Evolutionary conservation across 1,284 basidiomycete genomes (phyloP), one percentile per base, ranked within the genome.

Genomic region (Microbotryum lychnidis-dioicae): DNA sequence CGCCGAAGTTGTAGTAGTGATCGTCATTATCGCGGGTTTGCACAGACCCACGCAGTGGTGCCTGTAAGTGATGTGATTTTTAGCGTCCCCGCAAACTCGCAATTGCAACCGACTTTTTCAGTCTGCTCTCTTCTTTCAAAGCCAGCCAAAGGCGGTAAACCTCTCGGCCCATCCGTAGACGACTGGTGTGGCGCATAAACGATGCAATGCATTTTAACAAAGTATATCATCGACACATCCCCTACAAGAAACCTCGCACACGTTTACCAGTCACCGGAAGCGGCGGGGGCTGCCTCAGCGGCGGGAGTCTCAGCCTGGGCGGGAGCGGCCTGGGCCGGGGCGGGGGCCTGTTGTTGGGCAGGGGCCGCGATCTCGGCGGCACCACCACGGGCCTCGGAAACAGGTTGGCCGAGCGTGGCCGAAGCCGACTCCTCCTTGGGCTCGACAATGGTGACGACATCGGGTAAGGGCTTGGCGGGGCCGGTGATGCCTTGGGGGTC

Each of bases 381-480:
- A 37, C 63, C 66, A 53, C 59, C 61, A 55, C 66, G 67, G 54
- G 65, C 60, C 66, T 70, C 67, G 27, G 67, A 68, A 49, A 62
- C 57, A 44, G 67, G 67, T 55, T 62, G 62, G 47, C 55, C 47
- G 50, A 58, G 56, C 47, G 48, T 59, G 51, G 65, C 61, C 23
- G 54, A 46, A 49, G 77, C 74, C 63, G 76, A 76, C 76, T 82
- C 81, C 73, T 80, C 77, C 79, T 82, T 82, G 76, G 79, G 78
- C 66, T 65, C 69, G 61, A 62, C 63, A 60, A 67, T 90, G 74
- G 86, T 85, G 75, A 99, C 93, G 69, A 87, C 87, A 78, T 98
- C 96, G 69, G 96, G 96, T 60, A 99, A 86, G 69, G 93, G 91
- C 79, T 92, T 92, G 78, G 83, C 82, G 75, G 93, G 94, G 62